Evolutionary conservation across 306 rosid genomes (phyloP).

Genomic region (Fragaria iinumae): DNA sequence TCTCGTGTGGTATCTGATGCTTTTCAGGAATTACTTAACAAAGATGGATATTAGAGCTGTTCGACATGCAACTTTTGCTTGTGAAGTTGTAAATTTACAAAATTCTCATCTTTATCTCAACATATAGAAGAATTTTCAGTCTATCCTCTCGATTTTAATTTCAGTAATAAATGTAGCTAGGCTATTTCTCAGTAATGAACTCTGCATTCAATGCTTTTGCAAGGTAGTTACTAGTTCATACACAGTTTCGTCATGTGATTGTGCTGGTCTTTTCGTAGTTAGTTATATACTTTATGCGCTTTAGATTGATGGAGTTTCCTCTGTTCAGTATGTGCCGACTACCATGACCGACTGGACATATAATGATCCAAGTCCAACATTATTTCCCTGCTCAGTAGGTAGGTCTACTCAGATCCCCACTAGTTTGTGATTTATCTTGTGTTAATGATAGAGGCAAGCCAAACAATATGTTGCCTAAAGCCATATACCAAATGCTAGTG

Average conservation of each 20-base stretch:
- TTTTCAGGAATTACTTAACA: slow-evolving; percentile 62
- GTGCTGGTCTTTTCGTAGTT: not conserved
- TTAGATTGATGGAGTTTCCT: not conserved
- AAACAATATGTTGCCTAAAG: not conserved
- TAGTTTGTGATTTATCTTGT: not conserved
- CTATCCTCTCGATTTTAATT: not conserved
- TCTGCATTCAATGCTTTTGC: not conserved
- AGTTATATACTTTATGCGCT: not conserved
- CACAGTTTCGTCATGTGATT: slow-evolving; percentile 3
- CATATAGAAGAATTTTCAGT: not conserved
- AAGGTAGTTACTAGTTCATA: slow-evolving; percentile 16
- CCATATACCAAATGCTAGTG: slow-evolving; percentile 2
- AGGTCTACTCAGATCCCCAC: slow-evolving; percentile 1
- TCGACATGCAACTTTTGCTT: slow-evolving; percentile 26
- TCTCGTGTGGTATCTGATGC: slow-evolving; percentile 14
- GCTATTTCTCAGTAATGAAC: slow-evolving; percentile 2
- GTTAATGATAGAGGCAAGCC: not conserved
- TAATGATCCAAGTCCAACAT: not conserved
- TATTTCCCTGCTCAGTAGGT: not conserved
- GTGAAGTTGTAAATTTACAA: slow-evolving; percentile 43
- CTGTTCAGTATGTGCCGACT: not conserved
- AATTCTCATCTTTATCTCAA: slow-evolving; percentile 13
- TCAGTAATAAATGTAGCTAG: not conserved
- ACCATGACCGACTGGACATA: not conserved
- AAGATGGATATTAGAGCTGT: slow-evolving; percentile 44